Base-by-base conservation (phyloP, 257 asterid genomes). In the Solanum stenotomum region DNA sequence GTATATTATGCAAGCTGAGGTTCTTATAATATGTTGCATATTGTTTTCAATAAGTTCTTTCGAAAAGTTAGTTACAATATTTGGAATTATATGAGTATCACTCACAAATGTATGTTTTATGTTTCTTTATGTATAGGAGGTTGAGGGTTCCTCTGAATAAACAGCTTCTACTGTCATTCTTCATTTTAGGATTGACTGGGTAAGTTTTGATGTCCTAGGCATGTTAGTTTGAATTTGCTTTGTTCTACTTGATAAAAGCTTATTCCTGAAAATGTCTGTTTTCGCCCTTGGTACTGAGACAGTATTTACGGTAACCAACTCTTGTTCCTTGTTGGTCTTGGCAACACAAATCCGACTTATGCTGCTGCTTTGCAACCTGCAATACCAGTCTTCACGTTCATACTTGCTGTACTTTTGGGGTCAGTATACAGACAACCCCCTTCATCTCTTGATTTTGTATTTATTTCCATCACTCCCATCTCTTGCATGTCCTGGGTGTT, bases 291-390 rank as follows among this genome's bases (percentile, higher is more conserved):
- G 65, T 71, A 81, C 44, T 91, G 90, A 77, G 63, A 76, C 89
- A 97, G 99, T 92, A 93, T 97, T 89, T 97, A 95, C 3, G 98
- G 99, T 52, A 97, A 96, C 91, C 99, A 97, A 86, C 98, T 97
- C 79, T 90, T 97, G 93, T 97, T 97, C 93, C 98, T 97, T 83
- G 74, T 95, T 87, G 99, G 99, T 86, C 99, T 97, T 87, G 98
- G 96, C 88, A 95, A 95, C 93, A 97, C 99, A 16, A 97, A 93
- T 93, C 99, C 99, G 52, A 89, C 96, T 52, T 97, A 97, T 87
- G 99, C 99, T 91, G 98, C 99, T 85, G 99, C 99, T 75, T 91
- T 96, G 87, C 99, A 97, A 90, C 99, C 99, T 49, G 90, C 99
- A 56, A 95, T 95, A 89, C 99, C 99, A 87, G 99, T 97, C 88